Evolutionary conservation across 2,329 filamentous ascomycete genomes (phyloP).

Genomic region (Penicillium concentricum): DNA sequence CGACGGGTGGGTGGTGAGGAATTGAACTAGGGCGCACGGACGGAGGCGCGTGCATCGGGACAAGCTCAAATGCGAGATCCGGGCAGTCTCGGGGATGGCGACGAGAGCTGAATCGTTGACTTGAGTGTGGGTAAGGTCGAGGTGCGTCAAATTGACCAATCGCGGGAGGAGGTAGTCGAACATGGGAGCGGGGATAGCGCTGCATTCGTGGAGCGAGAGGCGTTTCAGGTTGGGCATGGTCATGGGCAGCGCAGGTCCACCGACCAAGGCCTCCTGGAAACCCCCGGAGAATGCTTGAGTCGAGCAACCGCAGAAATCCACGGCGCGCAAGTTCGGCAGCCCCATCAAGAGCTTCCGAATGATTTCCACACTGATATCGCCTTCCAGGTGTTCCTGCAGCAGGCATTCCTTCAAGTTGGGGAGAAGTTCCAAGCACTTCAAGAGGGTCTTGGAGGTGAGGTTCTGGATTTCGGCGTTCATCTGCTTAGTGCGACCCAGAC

Average conservation of each 20-base stretch:
- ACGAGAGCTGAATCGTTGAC: slow-evolving; percentile 70
- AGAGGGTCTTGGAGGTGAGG: slow-evolving; percentile 69
- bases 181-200: slow-evolving; percentile 64
- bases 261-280: slow-evolving; percentile 57
- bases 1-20: slow-evolving; percentile 69
- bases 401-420: slow-evolving; percentile 76
- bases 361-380: slow-evolving; percentile 68
- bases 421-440: slow-evolving; percentile 68
- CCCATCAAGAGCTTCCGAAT: slow-evolving; percentile 69
- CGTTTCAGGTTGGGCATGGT: slow-evolving; percentile 61
- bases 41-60: slow-evolving; percentile 71
- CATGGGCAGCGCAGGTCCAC: slow-evolving; percentile 49
- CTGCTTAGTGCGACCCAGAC: slow-evolving; percentile 70
- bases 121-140: slow-evolving; percentile 76
- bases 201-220: slow-evolving; percentile 76
- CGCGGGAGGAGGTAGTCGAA: slow-evolving; percentile 71
- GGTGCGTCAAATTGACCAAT: slow-evolving; percentile 68
- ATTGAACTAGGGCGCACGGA: slow-evolving; percentile 66
- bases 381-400: slow-evolving; percentile 76
- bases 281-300: slow-evolving; percentile 65
- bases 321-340: slow-evolving; percentile 61
- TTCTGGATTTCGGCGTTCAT: slow-evolving; percentile 74
- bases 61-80: slow-evolving; percentile 74
- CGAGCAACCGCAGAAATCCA: slow-evolving; percentile 78
- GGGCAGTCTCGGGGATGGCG: slow-evolving; percentile 69